Evolutionary conservation across 306 rosid species (phyloP).

Genomic region (Phaseolus lunatus): DNA sequence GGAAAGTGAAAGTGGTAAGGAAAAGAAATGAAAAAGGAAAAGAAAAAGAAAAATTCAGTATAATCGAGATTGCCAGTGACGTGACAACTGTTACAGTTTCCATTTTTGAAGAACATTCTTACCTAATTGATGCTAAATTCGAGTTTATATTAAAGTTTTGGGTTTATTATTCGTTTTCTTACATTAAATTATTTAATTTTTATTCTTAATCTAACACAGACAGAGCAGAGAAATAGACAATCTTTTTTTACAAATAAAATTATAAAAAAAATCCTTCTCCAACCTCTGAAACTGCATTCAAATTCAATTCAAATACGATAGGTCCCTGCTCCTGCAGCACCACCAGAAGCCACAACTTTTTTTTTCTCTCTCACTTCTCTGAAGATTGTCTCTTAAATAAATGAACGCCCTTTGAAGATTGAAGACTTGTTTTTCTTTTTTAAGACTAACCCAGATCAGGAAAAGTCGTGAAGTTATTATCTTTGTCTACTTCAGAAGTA

Average conservation of each 20-base stretch:
- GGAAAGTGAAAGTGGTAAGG: no score
- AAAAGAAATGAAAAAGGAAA: neutral
- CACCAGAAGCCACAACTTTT: conserved; percentile 2
- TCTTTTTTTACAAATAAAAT: neutral
- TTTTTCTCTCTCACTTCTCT: neutral
- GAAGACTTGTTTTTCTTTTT: neutral
- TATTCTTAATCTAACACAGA: neutral
- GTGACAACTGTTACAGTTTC: neutral
- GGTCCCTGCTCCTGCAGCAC: conserved; percentile 25
- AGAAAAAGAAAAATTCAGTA: no score
- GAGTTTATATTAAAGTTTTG: neutral
- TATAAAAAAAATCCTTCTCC: neutral
- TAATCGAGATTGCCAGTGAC: neutral
- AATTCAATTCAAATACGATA: neutral
- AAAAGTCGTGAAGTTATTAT: neutral
- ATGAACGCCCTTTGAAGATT: conserved; percentile 38
- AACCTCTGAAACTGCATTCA: conserved; percentile 26
- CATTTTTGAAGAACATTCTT: neutral
- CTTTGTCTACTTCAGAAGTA: conserved; percentile 1
- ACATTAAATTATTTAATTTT: neutral
- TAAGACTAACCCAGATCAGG: conserved; percentile 11
- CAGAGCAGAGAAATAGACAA: neutral
- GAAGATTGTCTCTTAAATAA: neutral
- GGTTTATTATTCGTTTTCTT: neutral
- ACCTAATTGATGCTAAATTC: neutral